Evolutionary conservation across 2,329 filamentous ascomycete species (phyloP).

Genomic region (Phialocephala subalpina): DNA sequence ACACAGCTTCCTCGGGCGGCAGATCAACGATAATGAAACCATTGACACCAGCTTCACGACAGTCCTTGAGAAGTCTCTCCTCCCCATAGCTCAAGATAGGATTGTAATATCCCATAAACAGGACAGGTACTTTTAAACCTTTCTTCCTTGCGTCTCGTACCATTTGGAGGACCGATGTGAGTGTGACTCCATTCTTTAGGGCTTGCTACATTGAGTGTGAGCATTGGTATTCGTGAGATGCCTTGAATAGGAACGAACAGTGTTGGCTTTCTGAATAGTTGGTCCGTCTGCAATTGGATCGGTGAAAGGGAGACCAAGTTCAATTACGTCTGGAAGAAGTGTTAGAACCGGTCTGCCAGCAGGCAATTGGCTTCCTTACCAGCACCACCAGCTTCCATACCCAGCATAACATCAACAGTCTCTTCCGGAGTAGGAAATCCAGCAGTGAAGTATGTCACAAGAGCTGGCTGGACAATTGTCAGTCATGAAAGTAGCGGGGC

Average conservation of each 20-base stretch:
- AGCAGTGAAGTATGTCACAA: constrained; percentile 96
- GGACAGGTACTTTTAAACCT: constrained; percentile 81
- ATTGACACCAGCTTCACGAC: constrained; percentile 85
- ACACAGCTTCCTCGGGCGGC: constrained; percentile 93
- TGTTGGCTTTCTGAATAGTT: constrained; percentile 96
- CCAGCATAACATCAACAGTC: constrained; percentile 84
- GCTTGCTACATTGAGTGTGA: constrained; percentile 60
- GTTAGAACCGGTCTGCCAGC: constrained; percentile 12
- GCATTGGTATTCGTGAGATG: constrained; percentile 7
- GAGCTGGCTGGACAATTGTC: constrained; percentile 55
- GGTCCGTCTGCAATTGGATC: constrained; percentile 98
- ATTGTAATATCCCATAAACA: constrained; percentile 99
- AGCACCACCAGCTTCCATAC: constrained; percentile 90
- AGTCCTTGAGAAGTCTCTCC: constrained; percentile 85
- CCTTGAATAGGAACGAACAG: constrained; percentile 54
- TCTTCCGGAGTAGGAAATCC: constrained; percentile 86
- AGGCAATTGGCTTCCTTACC: constrained; percentile 58
- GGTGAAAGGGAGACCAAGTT: constrained; percentile 95
- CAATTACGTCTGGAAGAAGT: constrained; percentile 79
- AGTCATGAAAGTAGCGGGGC: constrained; percentile 25
- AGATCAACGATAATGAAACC: constrained; percentile 97
- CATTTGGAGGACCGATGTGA: constrained; percentile 81
- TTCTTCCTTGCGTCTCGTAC: constrained; percentile 79
- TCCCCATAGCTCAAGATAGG: constrained; percentile 94
- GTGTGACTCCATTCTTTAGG: constrained; percentile 87